Conservation (phyloP, 768 basidiomycete species). For the Austroboletus eburneus region DNA sequence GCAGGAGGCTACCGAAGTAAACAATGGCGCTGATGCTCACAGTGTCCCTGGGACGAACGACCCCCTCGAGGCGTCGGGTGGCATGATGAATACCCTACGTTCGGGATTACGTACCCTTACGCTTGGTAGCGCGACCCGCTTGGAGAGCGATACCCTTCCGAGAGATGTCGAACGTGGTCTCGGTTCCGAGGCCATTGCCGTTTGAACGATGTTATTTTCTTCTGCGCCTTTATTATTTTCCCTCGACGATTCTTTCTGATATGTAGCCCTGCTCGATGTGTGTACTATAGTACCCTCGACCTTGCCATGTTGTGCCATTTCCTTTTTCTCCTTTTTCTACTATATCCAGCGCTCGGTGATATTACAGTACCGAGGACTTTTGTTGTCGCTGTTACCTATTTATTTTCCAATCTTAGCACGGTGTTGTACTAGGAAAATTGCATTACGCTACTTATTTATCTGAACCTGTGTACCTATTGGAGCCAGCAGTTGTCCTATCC, state of each 20-base stretch:
- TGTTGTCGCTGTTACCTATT: too few relatives aligned
- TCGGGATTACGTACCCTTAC: conserved; percentile 27
- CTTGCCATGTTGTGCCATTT: background rate
- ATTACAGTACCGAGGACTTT: too few relatives aligned
- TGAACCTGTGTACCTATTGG: too few relatives aligned
- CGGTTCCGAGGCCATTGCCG: conserved; percentile 4
- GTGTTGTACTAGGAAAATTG: too few relatives aligned
- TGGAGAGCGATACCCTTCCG: conserved; percentile 26
- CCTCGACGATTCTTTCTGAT: background rate
- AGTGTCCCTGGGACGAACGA: conserved; percentile 3
- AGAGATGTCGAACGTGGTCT: conserved; percentile 27
- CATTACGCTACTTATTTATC: too few relatives aligned
- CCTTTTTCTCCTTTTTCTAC: background rate
- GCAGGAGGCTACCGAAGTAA: conserved; percentile 10
- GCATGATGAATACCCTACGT: conserved; percentile 25
- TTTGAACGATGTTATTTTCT: conserved; percentile 7
- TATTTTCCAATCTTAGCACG: too few relatives aligned
- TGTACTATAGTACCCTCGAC: background rate
- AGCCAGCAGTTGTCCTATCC: too few relatives aligned
- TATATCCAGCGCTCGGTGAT: too few relatives aligned
- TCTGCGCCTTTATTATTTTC: too few relatives aligned
- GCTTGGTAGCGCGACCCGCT: conserved; percentile 10
- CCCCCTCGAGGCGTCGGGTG: conserved; percentile 9
- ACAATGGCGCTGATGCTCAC: background rate
- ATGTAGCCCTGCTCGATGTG: background rate